Percentiles rank a stretch among this genome's conserved stretches.
Evolutionary conservation across 2,329 filamentous ascomycete species (phyloP).

Genomic region (Clarireedia sp.): DNA sequence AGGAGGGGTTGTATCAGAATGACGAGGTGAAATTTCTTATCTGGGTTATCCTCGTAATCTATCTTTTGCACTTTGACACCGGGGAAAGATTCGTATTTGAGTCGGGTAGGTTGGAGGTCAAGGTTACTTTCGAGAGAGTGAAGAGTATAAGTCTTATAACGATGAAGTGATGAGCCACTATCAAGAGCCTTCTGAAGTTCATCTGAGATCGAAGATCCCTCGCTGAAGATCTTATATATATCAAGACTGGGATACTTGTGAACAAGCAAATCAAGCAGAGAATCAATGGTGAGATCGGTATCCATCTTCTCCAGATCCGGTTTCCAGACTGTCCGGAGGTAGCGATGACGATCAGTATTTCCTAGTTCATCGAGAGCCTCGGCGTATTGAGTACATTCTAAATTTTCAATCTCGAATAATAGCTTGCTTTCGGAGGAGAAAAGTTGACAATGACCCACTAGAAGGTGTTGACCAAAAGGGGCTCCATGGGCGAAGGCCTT

Average conservation of each 20-base stretch:
- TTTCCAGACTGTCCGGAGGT: constrained; percentile 4
- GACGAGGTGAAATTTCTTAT: not conserved
- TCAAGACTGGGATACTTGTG: constrained; percentile 1
- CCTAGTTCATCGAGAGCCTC: not conserved
- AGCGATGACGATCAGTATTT: constrained; percentile 1
- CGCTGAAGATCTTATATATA: not conserved
- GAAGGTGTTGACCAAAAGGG: not conserved
- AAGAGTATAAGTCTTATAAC: not conserved
- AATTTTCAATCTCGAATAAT: not conserved
- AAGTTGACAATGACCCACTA: not conserved
- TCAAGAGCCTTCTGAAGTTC: not conserved
- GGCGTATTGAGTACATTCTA: not conserved
- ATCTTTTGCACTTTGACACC: not conserved
- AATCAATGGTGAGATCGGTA: not conserved
- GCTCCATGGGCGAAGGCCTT: not conserved
- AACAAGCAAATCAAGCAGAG: not conserved
- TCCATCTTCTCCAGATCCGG: not conserved
- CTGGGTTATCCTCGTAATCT: not conserved
- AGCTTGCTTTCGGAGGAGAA: not conserved
- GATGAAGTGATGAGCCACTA: not conserved
- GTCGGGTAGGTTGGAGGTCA: not conserved
- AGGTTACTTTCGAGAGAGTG: not conserved
- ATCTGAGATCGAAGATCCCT: not conserved
- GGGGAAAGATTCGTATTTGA: not conserved
- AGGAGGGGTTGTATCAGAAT: not conserved